Percentiles rank a stretch among this genome's conserved stretches.
Evolutionary conservation across 768 basidiomycete genomes (phyloP).

Genomic region (Megacollybia marginata): DNA sequence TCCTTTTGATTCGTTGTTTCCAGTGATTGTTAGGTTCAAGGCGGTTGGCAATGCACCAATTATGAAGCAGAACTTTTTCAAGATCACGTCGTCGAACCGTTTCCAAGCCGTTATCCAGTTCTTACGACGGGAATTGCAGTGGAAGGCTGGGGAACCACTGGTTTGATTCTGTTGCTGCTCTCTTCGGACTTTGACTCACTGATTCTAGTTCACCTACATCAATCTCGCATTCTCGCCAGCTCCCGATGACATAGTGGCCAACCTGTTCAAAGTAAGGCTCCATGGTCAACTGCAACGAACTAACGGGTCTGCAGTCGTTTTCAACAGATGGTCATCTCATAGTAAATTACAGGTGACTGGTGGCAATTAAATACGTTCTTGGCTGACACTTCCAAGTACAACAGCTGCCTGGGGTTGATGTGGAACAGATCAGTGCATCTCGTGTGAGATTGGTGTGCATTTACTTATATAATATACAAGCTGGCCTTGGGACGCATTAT

Average conservation of each 20-base stretch:
- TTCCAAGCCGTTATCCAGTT: conserved; percentile 97
- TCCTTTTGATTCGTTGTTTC: neutral
- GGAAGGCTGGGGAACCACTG: conserved; percentile 80
- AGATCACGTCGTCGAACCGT: conserved; percentile 88
- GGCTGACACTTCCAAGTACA: conserved; percentile 30
- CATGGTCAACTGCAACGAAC: neutral
- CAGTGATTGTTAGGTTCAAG: conserved; percentile 96
- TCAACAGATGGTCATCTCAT: conserved; percentile 84
- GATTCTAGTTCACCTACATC: conserved; percentile 50
- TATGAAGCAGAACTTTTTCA: conserved; percentile 99
- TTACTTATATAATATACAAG: too few relatives aligned
- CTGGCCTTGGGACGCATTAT: too few relatives aligned
- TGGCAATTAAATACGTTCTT: neutral
- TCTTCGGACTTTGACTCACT: neutral
- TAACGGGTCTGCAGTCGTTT: conserved; percentile 50
- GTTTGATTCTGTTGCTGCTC: conserved; percentile 36
- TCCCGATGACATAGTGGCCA: conserved; percentile 75
- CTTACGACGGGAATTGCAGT: conserved; percentile 79
- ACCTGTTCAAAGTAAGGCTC: conserved; percentile 57
- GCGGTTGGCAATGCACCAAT: conserved; percentile 97
- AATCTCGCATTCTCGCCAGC: conserved; percentile 77
- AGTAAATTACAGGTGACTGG: conserved; percentile 72
- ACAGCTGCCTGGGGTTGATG: conserved; percentile 58
- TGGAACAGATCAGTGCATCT: neutral
- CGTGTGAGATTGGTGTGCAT: too few relatives aligned